phyloP scores from a whole-genome alignment of 2,329 filamentous ascomycete species.

The Fusarium nisikadoi region DNA sequence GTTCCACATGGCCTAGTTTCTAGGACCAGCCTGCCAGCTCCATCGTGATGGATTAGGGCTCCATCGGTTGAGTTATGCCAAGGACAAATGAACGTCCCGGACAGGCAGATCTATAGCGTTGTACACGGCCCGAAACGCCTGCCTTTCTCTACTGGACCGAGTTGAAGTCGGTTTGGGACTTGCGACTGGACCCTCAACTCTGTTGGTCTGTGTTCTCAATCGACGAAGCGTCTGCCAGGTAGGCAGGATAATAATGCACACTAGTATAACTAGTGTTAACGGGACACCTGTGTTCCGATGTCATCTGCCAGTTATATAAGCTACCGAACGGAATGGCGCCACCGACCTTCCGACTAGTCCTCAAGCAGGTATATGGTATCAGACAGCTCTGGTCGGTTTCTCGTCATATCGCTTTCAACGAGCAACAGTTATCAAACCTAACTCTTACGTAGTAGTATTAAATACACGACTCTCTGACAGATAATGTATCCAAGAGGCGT shows the following conservation, averaged over 20 bases:
- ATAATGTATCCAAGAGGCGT: neutral
- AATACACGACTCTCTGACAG: neutral
- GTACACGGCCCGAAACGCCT: slow-evolving; percentile 2
- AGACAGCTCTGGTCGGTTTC: neutral
- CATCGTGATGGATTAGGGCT: slow-evolving; percentile 17
- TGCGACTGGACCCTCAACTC: neutral
- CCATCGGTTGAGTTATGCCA: slow-evolving; percentile 3
- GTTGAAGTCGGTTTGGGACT: neutral
- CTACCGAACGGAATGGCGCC: slow-evolving; percentile 36
- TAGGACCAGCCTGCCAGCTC: slow-evolving; percentile 24
- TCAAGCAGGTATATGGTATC: slow-evolving; percentile 12
- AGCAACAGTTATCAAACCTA: neutral
- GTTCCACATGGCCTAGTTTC: slow-evolving; percentile 38
- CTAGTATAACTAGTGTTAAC: slow-evolving; percentile 23
- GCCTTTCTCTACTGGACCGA: neutral
- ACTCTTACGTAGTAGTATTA: neutral
- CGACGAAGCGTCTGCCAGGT: neutral
- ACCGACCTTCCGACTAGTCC: slow-evolving; percentile 18
- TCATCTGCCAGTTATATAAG: slow-evolving; percentile 24
- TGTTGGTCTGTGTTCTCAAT: slow-evolving; percentile 9
- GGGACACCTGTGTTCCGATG: slow-evolving; percentile 16
- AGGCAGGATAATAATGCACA: slow-evolving; percentile 17
- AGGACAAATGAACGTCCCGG: neutral
- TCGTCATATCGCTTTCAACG: slow-evolving; percentile 1
- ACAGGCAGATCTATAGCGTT: neutral